Evolutionary conservation across 176 grass and related monocot species (phyloP).

Genomic region (Zea mays): DNA sequence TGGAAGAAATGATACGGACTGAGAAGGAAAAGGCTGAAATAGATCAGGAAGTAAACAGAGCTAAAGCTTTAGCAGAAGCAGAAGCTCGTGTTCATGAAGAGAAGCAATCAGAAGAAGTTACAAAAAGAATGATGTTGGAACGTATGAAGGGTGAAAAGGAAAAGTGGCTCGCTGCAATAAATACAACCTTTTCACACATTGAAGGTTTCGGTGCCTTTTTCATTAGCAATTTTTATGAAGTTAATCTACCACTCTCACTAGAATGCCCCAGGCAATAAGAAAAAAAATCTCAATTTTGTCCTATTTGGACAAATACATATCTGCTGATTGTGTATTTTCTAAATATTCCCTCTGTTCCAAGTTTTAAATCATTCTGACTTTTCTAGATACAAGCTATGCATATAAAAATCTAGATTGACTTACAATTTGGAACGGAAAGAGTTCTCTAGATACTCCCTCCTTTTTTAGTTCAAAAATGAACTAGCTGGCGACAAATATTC

Average conservation of each 20-base stretch:
- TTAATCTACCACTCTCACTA: not conserved
- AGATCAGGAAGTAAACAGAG: slow-evolving; percentile 43
- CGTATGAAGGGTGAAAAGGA: slow-evolving; percentile 67
- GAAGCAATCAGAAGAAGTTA: slow-evolving; percentile 56
- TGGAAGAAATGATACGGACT: slow-evolving; percentile 52
- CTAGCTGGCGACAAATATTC: no score
- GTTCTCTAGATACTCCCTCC: no score
- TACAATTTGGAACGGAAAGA: no score
- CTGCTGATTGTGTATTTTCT: not conserved
- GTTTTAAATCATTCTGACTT: not conserved
- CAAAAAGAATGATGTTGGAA: slow-evolving; percentile 58
- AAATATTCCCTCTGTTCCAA: not conserved
- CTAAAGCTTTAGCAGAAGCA: slow-evolving; percentile 56
- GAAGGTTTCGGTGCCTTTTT: slow-evolving; percentile 58
- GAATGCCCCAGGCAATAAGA: not conserved
- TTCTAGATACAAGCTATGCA: not conserved
- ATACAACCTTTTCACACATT: slow-evolving; percentile 86
- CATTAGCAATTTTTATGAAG: slow-evolving; percentile 1
- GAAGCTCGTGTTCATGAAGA: slow-evolving; percentile 45
- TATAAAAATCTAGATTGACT: no score
- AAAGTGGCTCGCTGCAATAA: slow-evolving; percentile 92
- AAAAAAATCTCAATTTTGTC: slow-evolving; percentile 22
- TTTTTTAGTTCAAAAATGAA: no score
- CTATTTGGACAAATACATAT: not conserved
- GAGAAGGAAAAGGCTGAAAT: slow-evolving; percentile 57